Conservation (phyloP, 2,329 filamentous ascomycete genomes). For the Ophiostoma australiae region DNA sequence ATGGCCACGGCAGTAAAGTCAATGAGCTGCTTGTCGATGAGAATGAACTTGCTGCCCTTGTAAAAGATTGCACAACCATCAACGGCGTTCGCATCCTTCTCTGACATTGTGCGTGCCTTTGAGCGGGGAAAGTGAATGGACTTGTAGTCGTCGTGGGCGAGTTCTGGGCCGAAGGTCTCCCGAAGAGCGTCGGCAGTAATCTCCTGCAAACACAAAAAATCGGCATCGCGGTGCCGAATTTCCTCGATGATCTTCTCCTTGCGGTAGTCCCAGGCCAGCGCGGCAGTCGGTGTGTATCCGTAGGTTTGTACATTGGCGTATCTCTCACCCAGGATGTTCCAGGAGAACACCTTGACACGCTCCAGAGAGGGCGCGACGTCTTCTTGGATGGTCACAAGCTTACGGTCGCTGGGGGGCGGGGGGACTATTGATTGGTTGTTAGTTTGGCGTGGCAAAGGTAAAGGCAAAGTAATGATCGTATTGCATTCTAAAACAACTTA, state of each 20-base stretch:
- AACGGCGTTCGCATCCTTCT: slow-evolving; percentile 81
- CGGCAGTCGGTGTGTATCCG: slow-evolving; percentile 80
- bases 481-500: slow-evolving; percentile 44
- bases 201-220: slow-evolving; percentile 91
- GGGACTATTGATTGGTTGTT: slow-evolving; percentile 53
- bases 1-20: slow-evolving; percentile 91
- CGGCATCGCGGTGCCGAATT: slow-evolving; percentile 70
- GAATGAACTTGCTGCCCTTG: slow-evolving; percentile 77
- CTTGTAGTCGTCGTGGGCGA: slow-evolving; percentile 85
- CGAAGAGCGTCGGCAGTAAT: slow-evolving; percentile 89
- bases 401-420: slow-evolving; percentile 68
- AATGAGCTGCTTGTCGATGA: slow-evolving; percentile 90
- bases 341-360: slow-evolving; percentile 79
- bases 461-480: background rate
- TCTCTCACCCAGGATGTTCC: slow-evolving; percentile 94
- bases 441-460: background rate
- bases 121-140: slow-evolving; percentile 90
- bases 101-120: slow-evolving; percentile 83
- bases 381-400: slow-evolving; percentile 72
- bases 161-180: slow-evolving; percentile 80
- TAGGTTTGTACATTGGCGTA: slow-evolving; percentile 82
- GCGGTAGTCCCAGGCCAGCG: slow-evolving; percentile 82
- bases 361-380: slow-evolving; percentile 57
- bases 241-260: slow-evolving; percentile 79
- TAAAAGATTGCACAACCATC: slow-evolving; percentile 97